phyloP scores from a whole-genome alignment of 2,329 filamentous ascomycete genomes.

The Pseudocercospora cruenta region DNA sequence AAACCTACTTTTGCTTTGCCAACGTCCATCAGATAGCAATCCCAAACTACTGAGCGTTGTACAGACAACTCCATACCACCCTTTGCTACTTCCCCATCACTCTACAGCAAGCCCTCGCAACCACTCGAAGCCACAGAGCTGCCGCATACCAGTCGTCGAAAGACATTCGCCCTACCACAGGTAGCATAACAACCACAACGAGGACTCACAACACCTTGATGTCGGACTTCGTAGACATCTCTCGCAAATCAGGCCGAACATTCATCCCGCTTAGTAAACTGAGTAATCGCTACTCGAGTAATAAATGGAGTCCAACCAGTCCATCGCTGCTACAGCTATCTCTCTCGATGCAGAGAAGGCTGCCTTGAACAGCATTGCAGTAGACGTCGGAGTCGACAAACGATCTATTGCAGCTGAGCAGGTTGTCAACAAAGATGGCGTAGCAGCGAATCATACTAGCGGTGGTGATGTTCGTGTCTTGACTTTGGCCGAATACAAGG shows the following conservation, averaged over 20 bases:
- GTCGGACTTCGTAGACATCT: slow-evolving; percentile 44
- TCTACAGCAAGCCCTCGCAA: background rate
- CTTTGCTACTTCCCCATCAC: background rate
- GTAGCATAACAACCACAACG: slow-evolving; percentile 15
- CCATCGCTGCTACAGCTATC: slow-evolving; percentile 38
- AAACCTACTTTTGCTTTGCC: background rate
- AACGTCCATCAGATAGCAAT: slow-evolving; percentile 6
- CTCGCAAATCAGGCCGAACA: slow-evolving; percentile 51
- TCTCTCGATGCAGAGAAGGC: slow-evolving; percentile 38
- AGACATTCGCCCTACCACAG: slow-evolving; percentile 7
- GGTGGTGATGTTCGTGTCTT: slow-evolving; percentile 65
- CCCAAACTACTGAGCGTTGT: slow-evolving; percentile 7
- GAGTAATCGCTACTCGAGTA: slow-evolving; percentile 41
- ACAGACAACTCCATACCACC: background rate
- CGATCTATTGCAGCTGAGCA: slow-evolving; percentile 19
- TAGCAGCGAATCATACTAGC: slow-evolving; percentile 16
- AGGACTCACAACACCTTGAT: slow-evolving; percentile 32
- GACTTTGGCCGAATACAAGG: slow-evolving; percentile 68
- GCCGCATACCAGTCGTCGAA: slow-evolving; percentile 19
- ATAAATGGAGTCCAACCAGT: slow-evolving; percentile 47
- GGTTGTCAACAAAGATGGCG: slow-evolving; percentile 13
- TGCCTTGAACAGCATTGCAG: slow-evolving; percentile 39
- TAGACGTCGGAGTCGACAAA: slow-evolving; percentile 17
- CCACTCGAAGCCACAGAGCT: slow-evolving; percentile 11
- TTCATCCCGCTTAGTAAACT: slow-evolving; percentile 50